These are phyloP conservation scores for Penicillium sp. DNA, from an alignment of 2,329 filamentous ascomycete genomes.

Conservation along the genomic window DNA sequence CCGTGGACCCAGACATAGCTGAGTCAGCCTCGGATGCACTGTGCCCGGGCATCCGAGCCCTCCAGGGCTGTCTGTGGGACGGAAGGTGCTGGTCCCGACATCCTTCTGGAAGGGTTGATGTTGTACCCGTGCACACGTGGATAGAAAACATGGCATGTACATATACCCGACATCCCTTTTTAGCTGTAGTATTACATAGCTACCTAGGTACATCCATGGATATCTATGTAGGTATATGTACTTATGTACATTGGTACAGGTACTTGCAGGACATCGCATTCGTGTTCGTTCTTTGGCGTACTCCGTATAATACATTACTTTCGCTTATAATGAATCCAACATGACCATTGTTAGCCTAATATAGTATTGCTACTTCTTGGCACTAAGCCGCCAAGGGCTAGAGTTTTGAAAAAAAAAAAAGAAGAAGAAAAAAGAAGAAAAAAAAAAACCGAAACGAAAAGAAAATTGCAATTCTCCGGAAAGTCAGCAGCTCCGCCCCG, in stretches of 20 bases:
- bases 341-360: not conserved
- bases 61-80: not conserved
- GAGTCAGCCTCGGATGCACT: slow-evolving; percentile 1
- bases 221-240: no score
- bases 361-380: not conserved
- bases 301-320: not conserved
- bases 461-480: not conserved
- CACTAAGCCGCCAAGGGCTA: not conserved
- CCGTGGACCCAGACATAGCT: not conserved
- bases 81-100: not conserved
- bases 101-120: not conserved
- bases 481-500: not conserved
- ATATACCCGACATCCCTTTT: not conserved
- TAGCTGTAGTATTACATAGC: not conserved
- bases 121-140: not conserved
- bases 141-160: not conserved
- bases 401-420: no score
- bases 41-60: not conserved
- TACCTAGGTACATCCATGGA: no score
- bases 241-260: no score
- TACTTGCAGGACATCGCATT: not conserved
- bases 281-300: not conserved
- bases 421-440: no score
- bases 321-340: not conserved
- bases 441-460: not conserved